Conservation (phyloP, 2,329 filamentous ascomycete genomes). For the Pseudocercospora pini-densiflorae region DNA sequence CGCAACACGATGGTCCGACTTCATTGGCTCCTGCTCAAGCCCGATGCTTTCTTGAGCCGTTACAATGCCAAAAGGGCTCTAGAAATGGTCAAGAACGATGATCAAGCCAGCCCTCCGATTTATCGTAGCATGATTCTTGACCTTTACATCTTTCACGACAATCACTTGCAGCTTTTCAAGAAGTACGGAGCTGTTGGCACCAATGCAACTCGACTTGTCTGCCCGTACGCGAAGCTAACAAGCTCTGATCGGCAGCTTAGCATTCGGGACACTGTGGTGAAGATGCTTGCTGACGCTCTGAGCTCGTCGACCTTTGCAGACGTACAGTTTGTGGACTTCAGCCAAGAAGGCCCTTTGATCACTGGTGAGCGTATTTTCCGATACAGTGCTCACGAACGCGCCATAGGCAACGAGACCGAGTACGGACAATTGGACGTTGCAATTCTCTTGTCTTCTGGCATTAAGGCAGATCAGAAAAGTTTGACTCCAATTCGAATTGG, state of each 20-base stretch:
- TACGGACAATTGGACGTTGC: background rate
- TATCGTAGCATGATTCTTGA: background rate
- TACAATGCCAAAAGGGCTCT: background rate
- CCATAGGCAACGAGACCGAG: background rate
- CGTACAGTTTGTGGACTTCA: background rate
- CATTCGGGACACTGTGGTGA: background rate
- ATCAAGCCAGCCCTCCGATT: background rate
- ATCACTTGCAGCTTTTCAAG: background rate
- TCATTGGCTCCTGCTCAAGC: conserved; percentile 3
- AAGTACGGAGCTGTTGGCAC: background rate
- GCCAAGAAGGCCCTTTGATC: background rate
- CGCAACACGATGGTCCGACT: background rate
- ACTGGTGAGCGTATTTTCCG: background rate
- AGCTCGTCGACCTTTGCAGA: background rate
- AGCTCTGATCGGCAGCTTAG: background rate
- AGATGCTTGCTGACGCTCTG: background rate
- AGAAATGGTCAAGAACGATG: background rate
- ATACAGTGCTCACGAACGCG: background rate
- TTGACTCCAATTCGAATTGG: background rate
- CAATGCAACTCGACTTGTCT: background rate
- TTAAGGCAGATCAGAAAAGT: background rate
- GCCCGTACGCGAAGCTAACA: background rate
- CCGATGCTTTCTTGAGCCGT: background rate
- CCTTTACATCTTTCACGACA: background rate
- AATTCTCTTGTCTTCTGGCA: background rate